Evolutionary conservation across 2,329 filamentous ascomycete genomes (phyloP), one percentile per base, ranked within the genome.

Genomic region (Aspergillus costaricaensis): DNA sequence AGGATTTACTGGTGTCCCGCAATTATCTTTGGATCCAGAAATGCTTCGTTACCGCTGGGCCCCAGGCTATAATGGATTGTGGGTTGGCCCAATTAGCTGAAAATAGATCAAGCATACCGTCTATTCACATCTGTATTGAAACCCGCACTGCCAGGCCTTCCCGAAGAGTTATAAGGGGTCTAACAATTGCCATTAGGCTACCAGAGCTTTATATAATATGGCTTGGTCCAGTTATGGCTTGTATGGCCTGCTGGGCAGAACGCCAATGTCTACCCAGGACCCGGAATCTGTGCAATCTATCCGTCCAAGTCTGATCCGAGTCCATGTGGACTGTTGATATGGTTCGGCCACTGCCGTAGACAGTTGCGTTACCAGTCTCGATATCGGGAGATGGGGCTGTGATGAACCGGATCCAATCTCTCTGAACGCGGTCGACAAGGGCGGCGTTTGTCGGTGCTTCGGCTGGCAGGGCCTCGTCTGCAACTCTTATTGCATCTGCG

Each of bases 11-110:
- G n/a, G 38, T 19, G 21, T 15, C 19, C 25, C 23, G 3, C 14
- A 47, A n/a, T 21, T 9, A 15, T 27, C 39, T 10, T 6, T 49
- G 25, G 52, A 55, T 19, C 39, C 52, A n/a, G 52, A 55, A 55
- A 55, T 55, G 52, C 25, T 55, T 9, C 52, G 39, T 15, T 55
- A 55, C 19, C 52, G 52, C 25, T 55, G 52, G 52, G 25, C 30
- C 41, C 52, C 52, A 10, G 52, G 52, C 1, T 55, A 44, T 14
- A 55, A n/a, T 10, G 52, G 52, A 2, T n/a, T 55, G 5, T 55
- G 52, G 52, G n/a, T 38, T 12, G n/a, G 39, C 9, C 17, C 39
- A 15, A 14, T 15, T 3, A 23, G n/a, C 8, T 30, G 17, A 19
- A 14, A 8, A 27, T 39, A 23, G 51, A 17, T 19, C 8, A 10